Percentiles rank a stretch among this genome's conserved stretches.
Evolutionary conservation across 768 basidiomycete genomes (phyloP).

Genomic region (Collybiopsis luxurians): DNA sequence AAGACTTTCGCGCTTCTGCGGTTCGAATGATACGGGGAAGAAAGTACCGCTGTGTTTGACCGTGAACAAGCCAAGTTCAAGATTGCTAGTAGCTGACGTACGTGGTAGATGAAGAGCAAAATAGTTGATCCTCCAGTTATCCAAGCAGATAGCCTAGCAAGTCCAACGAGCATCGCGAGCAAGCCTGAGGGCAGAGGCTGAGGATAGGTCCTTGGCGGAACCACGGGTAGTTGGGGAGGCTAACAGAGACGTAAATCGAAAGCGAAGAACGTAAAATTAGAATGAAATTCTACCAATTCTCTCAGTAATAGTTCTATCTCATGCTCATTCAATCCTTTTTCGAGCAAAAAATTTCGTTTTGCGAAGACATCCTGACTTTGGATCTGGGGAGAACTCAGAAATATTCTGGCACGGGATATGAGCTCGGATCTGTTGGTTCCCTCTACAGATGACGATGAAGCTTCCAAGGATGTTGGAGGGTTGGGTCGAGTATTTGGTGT

Average conservation of each 20-base stretch:
- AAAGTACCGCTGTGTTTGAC: slow-evolving; percentile 55
- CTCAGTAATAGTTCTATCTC: slow-evolving; percentile 62
- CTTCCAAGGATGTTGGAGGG: background rate
- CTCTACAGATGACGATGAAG: background rate
- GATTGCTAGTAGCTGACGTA: slow-evolving; percentile 30
- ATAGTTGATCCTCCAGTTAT: slow-evolving; percentile 59
- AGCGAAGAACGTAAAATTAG: background rate
- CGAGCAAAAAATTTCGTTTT: slow-evolving; percentile 62
- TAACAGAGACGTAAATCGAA: background rate
- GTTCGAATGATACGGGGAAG: slow-evolving; percentile 64
- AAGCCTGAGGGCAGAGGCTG: slow-evolving; percentile 46
- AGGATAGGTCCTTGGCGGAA: slow-evolving; percentile 54
- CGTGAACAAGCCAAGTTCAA: slow-evolving; percentile 8
- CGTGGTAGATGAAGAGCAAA: slow-evolving; percentile 63
- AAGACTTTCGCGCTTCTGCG: slow-evolving; percentile 55
- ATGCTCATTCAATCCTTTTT: slow-evolving; percentile 62
- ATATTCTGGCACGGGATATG: slow-evolving; percentile 54
- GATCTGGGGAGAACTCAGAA: slow-evolving; percentile 66
- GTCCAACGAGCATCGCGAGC: slow-evolving; percentile 41
- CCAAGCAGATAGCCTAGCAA: slow-evolving; percentile 51
- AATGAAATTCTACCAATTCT: slow-evolving; percentile 47
- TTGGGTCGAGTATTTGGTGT: background rate
- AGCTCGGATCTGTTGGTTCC: slow-evolving; percentile 37
- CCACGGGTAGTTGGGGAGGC: slow-evolving; percentile 26
- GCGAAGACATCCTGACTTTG: slow-evolving; percentile 50